phyloP scores from a whole-genome alignment of 106 monocot genomes.

The Cymbidium sinense region DNA sequence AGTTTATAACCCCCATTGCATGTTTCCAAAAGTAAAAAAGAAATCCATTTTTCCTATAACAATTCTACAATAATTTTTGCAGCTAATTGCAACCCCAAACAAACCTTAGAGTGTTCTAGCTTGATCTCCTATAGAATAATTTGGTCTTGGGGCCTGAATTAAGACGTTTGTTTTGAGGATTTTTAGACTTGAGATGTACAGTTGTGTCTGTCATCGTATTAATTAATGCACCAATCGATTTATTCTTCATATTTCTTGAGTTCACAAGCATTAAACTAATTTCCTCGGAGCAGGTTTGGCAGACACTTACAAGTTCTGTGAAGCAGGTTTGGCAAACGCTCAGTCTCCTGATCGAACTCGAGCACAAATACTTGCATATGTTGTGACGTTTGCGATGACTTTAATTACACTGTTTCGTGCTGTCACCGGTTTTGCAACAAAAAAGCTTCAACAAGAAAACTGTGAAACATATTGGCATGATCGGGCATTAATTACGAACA shows the following conservation, averaged over 20 bases:
- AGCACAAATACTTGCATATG: slow-evolving; percentile 19
- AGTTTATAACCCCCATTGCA: too few species aligned
- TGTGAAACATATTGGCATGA: neutral
- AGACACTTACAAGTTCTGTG: slow-evolving; percentile 13
- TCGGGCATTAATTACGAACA: neutral
- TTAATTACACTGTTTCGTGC: slow-evolving; percentile 36
- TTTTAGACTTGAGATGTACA: too few species aligned
- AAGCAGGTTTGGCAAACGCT: slow-evolving; percentile 2
- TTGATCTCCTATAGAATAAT: too few species aligned
- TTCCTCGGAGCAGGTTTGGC: neutral
- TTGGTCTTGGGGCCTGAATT: too few species aligned
- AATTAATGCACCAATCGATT: neutral
- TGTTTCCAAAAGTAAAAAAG: too few species aligned
- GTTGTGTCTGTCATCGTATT: neutral
- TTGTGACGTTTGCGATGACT: slow-evolving; percentile 41
- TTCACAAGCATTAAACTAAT: slow-evolving; percentile 4
- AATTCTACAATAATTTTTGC: too few species aligned
- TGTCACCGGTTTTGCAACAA: slow-evolving; percentile 20
- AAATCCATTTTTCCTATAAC: too few species aligned
- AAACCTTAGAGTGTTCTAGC: too few species aligned
- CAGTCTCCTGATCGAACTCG: slow-evolving; percentile 11
- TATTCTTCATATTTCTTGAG: slow-evolving; percentile 2
- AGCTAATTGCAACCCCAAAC: too few species aligned
- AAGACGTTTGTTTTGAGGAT: too few species aligned
- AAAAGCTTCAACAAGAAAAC: slow-evolving; percentile 12